Conservation (phyloP, 2,329 filamentous ascomycete genomes). For the Sordariomycetes sp. region DNA sequence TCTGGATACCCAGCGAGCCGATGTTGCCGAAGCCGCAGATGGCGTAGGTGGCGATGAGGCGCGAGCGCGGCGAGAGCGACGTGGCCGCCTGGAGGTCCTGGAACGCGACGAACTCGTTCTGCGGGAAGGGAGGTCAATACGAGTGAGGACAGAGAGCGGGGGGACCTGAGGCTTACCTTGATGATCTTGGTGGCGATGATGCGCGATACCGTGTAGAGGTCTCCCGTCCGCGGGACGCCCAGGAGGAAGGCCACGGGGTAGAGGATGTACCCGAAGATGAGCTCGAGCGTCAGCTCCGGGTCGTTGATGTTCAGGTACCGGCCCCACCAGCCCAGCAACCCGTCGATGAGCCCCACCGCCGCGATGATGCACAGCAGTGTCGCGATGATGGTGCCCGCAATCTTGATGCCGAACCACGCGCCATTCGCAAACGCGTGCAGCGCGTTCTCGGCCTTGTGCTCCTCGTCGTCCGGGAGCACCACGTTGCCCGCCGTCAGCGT, state of each 20-base stretch:
- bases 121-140: neutral
- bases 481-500: conserved; percentile 71
- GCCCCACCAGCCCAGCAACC: conserved; percentile 75
- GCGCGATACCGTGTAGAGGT: conserved; percentile 61
- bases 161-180: conserved; percentile 25
- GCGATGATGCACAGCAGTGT: conserved; percentile 79
- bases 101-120: conserved; percentile 76
- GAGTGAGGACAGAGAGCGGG: neutral
- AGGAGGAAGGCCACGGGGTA: conserved; percentile 75
- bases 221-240: conserved; percentile 57
- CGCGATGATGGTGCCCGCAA: conserved; percentile 70
- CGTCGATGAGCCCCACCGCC: conserved; percentile 63
- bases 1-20: conserved; percentile 78
- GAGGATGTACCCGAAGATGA: conserved; percentile 67
- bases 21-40: conserved; percentile 81
- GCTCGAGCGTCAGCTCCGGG: conserved; percentile 52
- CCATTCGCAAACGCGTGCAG: conserved; percentile 81
- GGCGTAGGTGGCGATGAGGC: conserved; percentile 76
- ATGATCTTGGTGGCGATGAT: conserved; percentile 82
- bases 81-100: conserved; percentile 41
- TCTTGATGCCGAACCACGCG: conserved; percentile 77
- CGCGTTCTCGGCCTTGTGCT: conserved; percentile 65
- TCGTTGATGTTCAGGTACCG: conserved; percentile 63
- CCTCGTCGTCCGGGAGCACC: conserved; percentile 68
- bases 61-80: conserved; percentile 55